Percentiles rank a stretch among this genome's conserved stretches.
These are phyloP conservation scores for Pharus latifolius DNA, from an alignment of 176 grass and related monocot species.

Conservation along the genomic window DNA sequence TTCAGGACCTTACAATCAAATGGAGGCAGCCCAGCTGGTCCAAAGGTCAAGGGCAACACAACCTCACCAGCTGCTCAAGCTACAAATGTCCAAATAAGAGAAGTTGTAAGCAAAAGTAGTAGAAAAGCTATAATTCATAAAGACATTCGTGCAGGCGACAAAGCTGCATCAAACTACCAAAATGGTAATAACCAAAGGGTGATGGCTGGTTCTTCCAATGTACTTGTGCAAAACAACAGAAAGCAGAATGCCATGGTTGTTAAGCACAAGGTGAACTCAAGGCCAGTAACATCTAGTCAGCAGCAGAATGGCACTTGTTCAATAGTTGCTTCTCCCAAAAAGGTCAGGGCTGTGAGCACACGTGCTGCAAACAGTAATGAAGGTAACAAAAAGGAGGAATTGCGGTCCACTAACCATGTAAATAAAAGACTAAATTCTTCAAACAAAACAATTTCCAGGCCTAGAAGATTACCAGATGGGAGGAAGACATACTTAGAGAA, in stretches of 20 bases:
- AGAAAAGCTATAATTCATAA: conserved; percentile 19
- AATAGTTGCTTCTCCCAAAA: conserved; percentile 36
- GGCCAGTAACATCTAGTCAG: conserved; percentile 29
- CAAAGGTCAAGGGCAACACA: conserved; percentile 45
- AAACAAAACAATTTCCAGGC: conserved; percentile 32
- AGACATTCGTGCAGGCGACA: conserved; percentile 8
- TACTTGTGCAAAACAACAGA: conserved; percentile 57
- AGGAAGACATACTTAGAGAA: conserved; percentile 18
- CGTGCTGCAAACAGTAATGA: conserved; percentile 14
- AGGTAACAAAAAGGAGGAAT: conserved; percentile 31
- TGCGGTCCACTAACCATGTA: background rate
- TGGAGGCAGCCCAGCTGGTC: conserved; percentile 30
- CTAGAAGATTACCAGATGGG: conserved; percentile 38
- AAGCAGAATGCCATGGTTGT: conserved; percentile 39
- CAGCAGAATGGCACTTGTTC: conserved; percentile 19
- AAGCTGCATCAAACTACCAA: conserved; percentile 2
- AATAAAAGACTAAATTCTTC: conserved; percentile 30
- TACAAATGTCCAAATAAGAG: conserved; percentile 40
- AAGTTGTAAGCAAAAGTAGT: conserved; percentile 19
- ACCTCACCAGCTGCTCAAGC: conserved; percentile 18
- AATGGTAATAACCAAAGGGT: conserved; percentile 33
- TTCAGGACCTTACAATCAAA: conserved; percentile 13
- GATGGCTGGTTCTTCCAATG: background rate
- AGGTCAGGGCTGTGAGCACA: conserved; percentile 18
- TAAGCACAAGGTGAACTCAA: conserved; percentile 41